A percentile compares a stretch with the other conserved stretches of the same genome.
Conservation (phyloP, 345 rosid genomes). For the Eucalyptus pumila region DNA sequence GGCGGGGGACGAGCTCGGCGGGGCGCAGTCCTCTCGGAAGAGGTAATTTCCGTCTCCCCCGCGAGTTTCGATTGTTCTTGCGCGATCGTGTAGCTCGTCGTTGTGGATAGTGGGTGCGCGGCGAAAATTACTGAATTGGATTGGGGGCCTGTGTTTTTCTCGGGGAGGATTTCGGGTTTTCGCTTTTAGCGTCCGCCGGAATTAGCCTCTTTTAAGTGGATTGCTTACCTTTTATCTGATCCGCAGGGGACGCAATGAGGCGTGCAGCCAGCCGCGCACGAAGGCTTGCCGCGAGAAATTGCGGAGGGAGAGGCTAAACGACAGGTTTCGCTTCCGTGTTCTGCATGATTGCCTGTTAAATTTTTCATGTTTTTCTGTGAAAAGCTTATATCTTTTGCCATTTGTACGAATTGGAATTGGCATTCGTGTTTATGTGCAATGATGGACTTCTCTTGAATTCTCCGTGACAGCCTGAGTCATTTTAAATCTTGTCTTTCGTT, state of each 20-base stretch:
- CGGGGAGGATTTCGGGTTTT: background rate
- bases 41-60: conserved; percentile 7
- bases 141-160: background rate
- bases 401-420: background rate
- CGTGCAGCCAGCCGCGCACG: conserved; percentile 20
- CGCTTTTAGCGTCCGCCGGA: background rate
- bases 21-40: conserved; percentile 25
- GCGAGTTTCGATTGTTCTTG: background rate
- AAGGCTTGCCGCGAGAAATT: conserved; percentile 88
- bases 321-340: conserved; percentile 23
- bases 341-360: background rate
- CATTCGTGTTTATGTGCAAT: background rate
- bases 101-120: background rate
- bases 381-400: background rate
- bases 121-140: background rate
- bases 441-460: background rate
- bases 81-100: background rate
- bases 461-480: fast-evolving
- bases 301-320: conserved; percentile 82
- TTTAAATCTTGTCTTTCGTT: background rate
- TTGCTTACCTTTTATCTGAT: background rate
- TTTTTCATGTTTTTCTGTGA: background rate
- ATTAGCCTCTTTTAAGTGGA: background rate
- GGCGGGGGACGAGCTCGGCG: conserved; percentile 10
- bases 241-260: conserved; percentile 8